These are phyloP conservation scores for Fusarium torreyae DNA, from an alignment of 2,329 filamentous ascomycete species.

Conservation along the genomic window DNA sequence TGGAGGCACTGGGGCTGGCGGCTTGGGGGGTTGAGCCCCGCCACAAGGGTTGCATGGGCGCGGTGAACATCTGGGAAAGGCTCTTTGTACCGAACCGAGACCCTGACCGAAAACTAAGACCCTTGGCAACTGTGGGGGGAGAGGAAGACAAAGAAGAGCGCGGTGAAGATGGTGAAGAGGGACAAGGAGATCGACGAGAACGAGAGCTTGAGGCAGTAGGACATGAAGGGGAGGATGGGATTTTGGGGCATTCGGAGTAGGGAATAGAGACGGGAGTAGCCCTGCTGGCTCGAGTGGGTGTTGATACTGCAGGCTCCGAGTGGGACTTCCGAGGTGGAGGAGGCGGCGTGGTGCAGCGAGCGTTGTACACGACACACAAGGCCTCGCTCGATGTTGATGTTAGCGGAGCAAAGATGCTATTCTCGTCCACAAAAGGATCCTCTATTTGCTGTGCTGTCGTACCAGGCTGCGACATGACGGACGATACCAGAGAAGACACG, in stretches of 20 bases:
- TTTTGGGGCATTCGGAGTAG: slow-evolving; percentile 34
- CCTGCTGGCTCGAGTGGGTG: slow-evolving; percentile 39
- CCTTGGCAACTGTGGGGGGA: slow-evolving; percentile 48
- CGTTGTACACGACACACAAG: slow-evolving; percentile 47
- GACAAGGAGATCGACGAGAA: slow-evolving; percentile 20
- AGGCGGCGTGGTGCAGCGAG: slow-evolving; percentile 43
- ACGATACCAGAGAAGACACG: slow-evolving; percentile 37
- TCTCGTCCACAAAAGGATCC: slow-evolving; percentile 47
- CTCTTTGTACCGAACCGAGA: slow-evolving; percentile 44
- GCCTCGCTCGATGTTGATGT: slow-evolving; percentile 40
- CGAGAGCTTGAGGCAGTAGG: slow-evolving; percentile 19
- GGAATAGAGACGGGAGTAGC: slow-evolving; percentile 33
- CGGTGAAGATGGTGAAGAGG: slow-evolving; percentile 43
- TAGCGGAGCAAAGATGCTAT: slow-evolving; percentile 45
- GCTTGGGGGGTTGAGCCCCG: slow-evolving; percentile 42
- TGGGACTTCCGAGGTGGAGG: slow-evolving; percentile 36
- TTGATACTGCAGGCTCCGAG: slow-evolving; percentile 37
- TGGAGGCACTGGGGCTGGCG: slow-evolving; percentile 24
- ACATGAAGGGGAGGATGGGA: slow-evolving; percentile 33
- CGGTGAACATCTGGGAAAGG: slow-evolving; percentile 48
- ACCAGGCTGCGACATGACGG: slow-evolving; percentile 34
- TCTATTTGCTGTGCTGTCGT: slow-evolving; percentile 32
- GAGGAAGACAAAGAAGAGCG: slow-evolving; percentile 46
- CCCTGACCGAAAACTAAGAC: slow-evolving; percentile 50
- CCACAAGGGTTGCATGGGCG: slow-evolving; percentile 47